Base-by-base conservation (phyloP, 176 grass and related monocot species). In the Eragrostis curvula region DNA sequence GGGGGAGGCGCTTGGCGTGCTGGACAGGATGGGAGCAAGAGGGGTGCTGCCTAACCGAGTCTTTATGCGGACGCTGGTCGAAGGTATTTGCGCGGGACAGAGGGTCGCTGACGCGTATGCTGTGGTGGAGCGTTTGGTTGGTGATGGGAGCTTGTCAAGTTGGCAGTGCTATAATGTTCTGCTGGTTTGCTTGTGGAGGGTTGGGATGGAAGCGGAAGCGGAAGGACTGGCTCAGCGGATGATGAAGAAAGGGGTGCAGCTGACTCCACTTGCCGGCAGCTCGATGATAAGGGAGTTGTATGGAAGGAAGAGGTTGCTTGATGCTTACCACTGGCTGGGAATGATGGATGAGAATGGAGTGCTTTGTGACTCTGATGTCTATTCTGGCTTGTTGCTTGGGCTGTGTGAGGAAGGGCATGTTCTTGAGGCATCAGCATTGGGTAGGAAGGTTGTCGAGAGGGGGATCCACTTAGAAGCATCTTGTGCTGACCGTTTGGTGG, bases 141-240 rank as follows among this genome's bases (percentile, higher is more conserved):
- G 64, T 60, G 88, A 90, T 8, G 77, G 87, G 5, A 66, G 23
- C 29, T 6, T 94, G 49, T 92, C 91, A 0, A 79, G 76, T 6
- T 48, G 32, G 32, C 85, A 79, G 64, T 94, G 91, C 68, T 94
- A 90, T 52, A 94, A 87, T 79, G 63, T 97, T 84, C 83, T 97
- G 14, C 87, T 88, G 17, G 49, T 86, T 71, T 94, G 87, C 78
- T 77, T 97, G 58, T 85, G 81, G 61, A 86, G 57, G 41, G 63
- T 73, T 49, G 68, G 83, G 9, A 84, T 88, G 41, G 12, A 66
- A 27, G 76, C 70, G 27, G 85, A 85, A 82, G 94, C 89, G 55
- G 81, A 94, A 71, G 81, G 78, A 16, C 66, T 97, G 9, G 66
- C 74, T 5, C 78, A 70, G 53, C 82, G 61, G 81, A 94, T 97